Conservation (phyloP, 1,284 basidiomycete genomes). For the Pyrrhoderma lamaoense region DNA sequence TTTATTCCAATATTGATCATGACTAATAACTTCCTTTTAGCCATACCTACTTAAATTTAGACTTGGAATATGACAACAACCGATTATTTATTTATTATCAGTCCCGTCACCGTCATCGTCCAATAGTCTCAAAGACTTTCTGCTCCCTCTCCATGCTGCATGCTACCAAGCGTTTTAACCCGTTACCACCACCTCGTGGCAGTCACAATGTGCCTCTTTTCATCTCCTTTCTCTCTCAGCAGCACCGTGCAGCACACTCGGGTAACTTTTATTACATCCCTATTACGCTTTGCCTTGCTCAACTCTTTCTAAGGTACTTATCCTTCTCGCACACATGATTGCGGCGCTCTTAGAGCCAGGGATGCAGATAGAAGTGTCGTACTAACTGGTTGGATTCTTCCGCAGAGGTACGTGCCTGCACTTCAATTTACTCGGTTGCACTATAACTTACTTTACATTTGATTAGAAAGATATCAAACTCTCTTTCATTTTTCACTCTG, state of each 20-base stretch:
- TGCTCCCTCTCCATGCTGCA: constrained; percentile 12
- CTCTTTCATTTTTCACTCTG: constrained; percentile 72
- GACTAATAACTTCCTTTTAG: too few relatives aligned
- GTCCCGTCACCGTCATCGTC: background rate
- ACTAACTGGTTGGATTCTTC: constrained; percentile 73
- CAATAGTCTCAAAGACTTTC: background rate
- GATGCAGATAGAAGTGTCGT: constrained; percentile 56
- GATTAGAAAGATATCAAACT: constrained; percentile 58
- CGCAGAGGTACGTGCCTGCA: constrained; percentile 52
- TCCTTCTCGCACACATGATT: constrained; percentile 56
- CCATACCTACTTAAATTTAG: too few relatives aligned
- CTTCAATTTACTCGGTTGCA: constrained; percentile 5
- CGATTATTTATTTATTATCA: too few relatives aligned
- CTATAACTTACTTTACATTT: constrained; percentile 20
- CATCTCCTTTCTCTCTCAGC: background rate
- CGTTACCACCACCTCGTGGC: constrained; percentile 8
- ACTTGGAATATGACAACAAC: too few relatives aligned
- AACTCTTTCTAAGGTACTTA: constrained; percentile 44
- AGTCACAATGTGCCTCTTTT: constrained; percentile 2
- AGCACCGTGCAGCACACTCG: background rate
- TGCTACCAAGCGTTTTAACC: constrained; percentile 9
- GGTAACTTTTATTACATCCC: background rate
- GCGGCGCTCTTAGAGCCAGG: constrained; percentile 48
- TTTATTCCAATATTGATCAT: too few relatives aligned
- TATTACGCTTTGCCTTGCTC: background rate